These are phyloP conservation scores for Thuidium tamariscinum DNA, from an alignment of 225 moss, liverwort and hornwort genomes.

Conservation along the genomic window DNA sequence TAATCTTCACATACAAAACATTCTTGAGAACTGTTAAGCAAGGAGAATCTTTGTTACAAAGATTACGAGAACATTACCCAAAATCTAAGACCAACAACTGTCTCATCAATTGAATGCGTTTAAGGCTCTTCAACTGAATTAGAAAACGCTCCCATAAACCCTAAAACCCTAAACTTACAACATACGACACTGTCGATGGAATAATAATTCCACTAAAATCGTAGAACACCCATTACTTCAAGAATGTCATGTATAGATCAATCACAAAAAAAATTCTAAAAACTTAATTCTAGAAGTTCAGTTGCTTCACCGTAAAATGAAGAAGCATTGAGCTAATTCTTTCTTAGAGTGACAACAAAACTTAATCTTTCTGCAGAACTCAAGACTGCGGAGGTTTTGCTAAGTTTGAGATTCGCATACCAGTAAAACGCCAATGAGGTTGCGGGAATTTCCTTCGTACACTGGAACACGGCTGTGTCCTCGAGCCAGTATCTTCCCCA, in stretches of 20 bases:
- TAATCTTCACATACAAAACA: background rate
- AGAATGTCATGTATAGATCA: background rate
- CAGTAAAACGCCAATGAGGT: conserved; percentile 85
- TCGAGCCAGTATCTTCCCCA: conserved; percentile 75
- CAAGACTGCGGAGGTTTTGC: background rate
- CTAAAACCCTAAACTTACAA: no score
- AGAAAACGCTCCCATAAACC: background rate
- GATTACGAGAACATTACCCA: background rate
- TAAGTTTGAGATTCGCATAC: conserved; percentile 9
- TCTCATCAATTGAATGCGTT: background rate
- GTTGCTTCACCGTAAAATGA: background rate
- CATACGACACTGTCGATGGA: background rate
- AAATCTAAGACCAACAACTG: background rate
- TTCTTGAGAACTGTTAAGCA: background rate
- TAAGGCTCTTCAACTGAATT: background rate
- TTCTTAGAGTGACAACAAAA: background rate
- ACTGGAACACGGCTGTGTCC: conserved; percentile 93
- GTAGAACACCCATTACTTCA: no score
- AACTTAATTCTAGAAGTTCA: background rate
- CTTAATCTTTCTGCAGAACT: background rate
- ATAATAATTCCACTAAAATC: no score
- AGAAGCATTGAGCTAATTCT: background rate
- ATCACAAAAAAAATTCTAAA: background rate
- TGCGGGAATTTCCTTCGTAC: conserved; percentile 54
- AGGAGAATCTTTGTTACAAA: background rate